Base-by-base conservation (phyloP, 768 basidiomycete genomes). In the Lentinula boryana region DNA sequence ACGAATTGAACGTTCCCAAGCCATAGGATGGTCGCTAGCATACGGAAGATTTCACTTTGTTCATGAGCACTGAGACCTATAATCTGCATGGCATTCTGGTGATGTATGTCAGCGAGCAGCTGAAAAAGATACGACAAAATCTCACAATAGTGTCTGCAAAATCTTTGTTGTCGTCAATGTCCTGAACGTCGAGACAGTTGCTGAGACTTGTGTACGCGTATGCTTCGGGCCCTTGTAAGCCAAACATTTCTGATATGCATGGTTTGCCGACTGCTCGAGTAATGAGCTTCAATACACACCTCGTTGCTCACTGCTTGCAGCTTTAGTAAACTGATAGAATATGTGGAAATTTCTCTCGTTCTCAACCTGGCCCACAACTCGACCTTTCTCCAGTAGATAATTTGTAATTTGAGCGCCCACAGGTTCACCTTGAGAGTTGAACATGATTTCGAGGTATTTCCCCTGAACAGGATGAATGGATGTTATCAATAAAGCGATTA, bases 361-460 rank as follows among this genome's bases (percentile, higher is more conserved):
- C 71, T 93, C 89, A 58, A 98, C 91, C 70, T 99, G 97, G 36
- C 95, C 95, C 10, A 98, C 95, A 12, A 98, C 93, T 62, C 95
- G 86, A 21, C 93, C 92, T 75, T 99, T 99, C 75, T 99, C 97
- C 62, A 99, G 77, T 9, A 99, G 83, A 70, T 99, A 99, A 72
- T 98, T 99, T 6, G 97, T 98, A 64, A 99, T 98, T 69, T 97
- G 93, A 0, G 97, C 97, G 44, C 97, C 97, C 40, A 98, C 87
- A 16, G 97, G 97, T 68, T 95, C 92, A 56, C 95, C 95, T 15
- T 86, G 82, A 21, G 81, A 75, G 67, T 99, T 97, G 77, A 99
- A 99, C 92, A 98, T 98, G 73, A 99, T 98, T 75, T 99, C 95
- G 8, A 99, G 80, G 71, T 99, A 99, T 82, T 99, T 99, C 23